These are phyloP conservation scores for Candida piceae DNA, from an alignment of 805 yeast genomes.

Conservation along the genomic window DNA sequence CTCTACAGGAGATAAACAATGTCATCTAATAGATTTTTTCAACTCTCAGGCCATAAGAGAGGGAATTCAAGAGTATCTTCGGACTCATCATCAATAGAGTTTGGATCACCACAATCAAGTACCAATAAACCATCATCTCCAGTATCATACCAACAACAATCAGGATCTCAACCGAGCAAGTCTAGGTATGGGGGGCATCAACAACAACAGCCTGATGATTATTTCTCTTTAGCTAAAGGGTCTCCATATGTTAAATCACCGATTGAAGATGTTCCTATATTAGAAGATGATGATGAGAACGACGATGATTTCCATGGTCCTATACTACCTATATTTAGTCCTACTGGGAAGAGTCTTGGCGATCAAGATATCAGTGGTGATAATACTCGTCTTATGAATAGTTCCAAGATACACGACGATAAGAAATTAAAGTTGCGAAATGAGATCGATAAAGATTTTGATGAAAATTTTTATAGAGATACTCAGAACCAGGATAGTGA, in stretches of 20 bases:
- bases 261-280: conserved; percentile 22
- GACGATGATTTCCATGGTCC: conserved; percentile 23
- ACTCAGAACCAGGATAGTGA: conserved; percentile 7
- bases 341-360: no score
- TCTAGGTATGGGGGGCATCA: not conserved
- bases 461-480: conserved; percentile 25
- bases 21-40: not conserved
- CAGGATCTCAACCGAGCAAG: not conserved
- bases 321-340: conserved; percentile 22
- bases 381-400: not conserved
- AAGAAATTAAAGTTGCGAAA: conserved; percentile 7
- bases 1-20: no score
- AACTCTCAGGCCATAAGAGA: not conserved
- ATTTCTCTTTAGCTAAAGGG: conserved; percentile 5
- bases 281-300: conserved; percentile 28
- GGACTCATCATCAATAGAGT: not conserved
- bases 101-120: not conserved
- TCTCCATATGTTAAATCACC: conserved; percentile 10
- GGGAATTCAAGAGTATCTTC: not conserved
- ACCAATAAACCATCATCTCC: not conserved
- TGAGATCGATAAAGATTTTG: conserved; percentile 30
- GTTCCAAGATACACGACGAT: conserved; percentile 1
- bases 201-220: conserved; percentile 1
- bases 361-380: not conserved
- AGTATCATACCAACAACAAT: not conserved